Evolutionary conservation across 495 filamentous ascomycete species (phyloP).

Genomic region (Baudoinia panamericana): DNA sequence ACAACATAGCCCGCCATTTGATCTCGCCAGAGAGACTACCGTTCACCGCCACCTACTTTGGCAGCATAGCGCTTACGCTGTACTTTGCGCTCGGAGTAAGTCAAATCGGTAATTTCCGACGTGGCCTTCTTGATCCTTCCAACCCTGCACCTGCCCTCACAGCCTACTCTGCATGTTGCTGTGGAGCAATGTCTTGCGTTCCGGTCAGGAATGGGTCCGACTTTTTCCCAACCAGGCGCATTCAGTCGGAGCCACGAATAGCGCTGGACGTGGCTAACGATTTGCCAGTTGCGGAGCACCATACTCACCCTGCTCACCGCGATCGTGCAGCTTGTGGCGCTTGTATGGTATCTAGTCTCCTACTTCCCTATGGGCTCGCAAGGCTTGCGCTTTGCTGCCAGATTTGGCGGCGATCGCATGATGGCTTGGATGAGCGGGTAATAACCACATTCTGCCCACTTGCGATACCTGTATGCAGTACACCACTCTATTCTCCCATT

Average conservation of each 20-base stretch:
- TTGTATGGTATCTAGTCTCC: constrained; percentile 90
- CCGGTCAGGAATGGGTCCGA: constrained; percentile 12
- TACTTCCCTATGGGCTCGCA: constrained; percentile 97
- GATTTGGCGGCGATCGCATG: constrained; percentile 70
- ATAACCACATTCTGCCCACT: too few relatives aligned
- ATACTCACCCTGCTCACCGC: constrained; percentile 73
- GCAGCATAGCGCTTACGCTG: constrained; percentile 76
- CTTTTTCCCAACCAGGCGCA: constrained; percentile 2
- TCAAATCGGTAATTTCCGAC: constrained; percentile 21
- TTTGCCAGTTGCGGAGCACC: constrained; percentile 62
- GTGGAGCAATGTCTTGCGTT: neutral
- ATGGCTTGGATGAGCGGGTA: constrained; percentile 80
- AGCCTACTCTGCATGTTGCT: neutral
- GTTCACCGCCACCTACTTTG: constrained; percentile 95
- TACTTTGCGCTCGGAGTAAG: constrained; percentile 87
- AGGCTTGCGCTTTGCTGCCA: constrained; percentile 72
- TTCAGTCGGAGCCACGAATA: constrained; percentile 2
- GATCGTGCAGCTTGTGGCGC: constrained; percentile 64
- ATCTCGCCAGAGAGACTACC: constrained; percentile 73
- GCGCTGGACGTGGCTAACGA: constrained; percentile 11
- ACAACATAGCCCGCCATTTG: constrained; percentile 51
- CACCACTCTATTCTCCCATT: too few relatives aligned
- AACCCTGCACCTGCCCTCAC: neutral
- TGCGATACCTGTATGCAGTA: too few relatives aligned
- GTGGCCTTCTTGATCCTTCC: neutral